These are phyloP conservation scores for Sporothrix dimorphospora DNA, from an alignment of 2,329 filamentous ascomycete species.

Conservation along the genomic window DNA sequence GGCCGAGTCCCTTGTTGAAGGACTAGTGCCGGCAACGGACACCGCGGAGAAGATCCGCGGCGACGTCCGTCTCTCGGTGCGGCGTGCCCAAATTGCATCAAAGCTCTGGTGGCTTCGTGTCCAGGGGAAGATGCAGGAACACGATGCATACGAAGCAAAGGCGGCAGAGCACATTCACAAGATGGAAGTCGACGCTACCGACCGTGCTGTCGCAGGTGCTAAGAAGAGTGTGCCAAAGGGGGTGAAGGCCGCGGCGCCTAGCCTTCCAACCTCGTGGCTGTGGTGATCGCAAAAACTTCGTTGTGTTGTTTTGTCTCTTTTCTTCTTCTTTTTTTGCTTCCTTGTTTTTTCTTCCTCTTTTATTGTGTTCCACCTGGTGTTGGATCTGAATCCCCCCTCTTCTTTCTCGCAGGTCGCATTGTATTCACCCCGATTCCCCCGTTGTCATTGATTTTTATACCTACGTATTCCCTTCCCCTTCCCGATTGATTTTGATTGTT, in stretches of 20 bases:
- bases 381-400: not conserved
- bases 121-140: slow-evolving; percentile 30
- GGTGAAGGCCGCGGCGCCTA: not conserved
- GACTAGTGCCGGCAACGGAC: not conserved
- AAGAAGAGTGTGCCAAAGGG: not conserved
- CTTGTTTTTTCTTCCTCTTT: not conserved
- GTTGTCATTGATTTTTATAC: not conserved
- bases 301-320: not conserved
- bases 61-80: slow-evolving; percentile 21
- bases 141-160: slow-evolving; percentile 30
- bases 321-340: not conserved
- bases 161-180: slow-evolving; percentile 25
- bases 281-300: not conserved
- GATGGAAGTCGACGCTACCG: slow-evolving; percentile 11
- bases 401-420: not conserved
- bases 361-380: not conserved
- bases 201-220: not conserved
- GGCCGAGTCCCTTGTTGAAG: not conserved
- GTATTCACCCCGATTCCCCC: slow-evolving; percentile 1
- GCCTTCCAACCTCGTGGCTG: not conserved
- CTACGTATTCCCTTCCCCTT: not conserved
- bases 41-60: not conserved
- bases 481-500: not conserved
- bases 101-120: slow-evolving; percentile 35
- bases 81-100: slow-evolving; percentile 33